Evolutionary conservation across 2,329 filamentous ascomycete genomes (phyloP).

Genomic region (Botryotinia narcissicola): DNA sequence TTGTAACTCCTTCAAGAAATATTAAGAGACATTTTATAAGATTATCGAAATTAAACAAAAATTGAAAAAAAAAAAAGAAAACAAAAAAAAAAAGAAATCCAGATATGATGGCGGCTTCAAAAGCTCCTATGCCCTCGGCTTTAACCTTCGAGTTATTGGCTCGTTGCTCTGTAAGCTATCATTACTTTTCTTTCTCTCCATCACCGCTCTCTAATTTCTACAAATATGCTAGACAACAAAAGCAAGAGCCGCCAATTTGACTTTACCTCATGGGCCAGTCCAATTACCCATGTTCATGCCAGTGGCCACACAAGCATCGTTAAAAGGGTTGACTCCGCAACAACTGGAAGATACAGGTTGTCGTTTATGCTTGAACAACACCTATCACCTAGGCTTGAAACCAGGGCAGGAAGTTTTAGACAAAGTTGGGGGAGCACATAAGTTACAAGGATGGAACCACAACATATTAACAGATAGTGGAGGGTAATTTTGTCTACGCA

Average conservation of each 20-base stretch:
- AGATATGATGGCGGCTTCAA: constrained; percentile 22
- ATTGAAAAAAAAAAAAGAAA: background rate
- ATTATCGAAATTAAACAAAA: background rate
- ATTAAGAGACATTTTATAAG: background rate
- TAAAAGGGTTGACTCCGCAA: constrained; percentile 90
- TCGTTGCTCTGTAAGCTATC: constrained; percentile 68
- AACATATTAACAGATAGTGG: constrained; percentile 87
- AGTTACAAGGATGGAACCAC: constrained; percentile 89
- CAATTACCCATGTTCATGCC: constrained; percentile 97
- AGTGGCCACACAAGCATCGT: constrained; percentile 91
- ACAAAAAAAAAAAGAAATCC: background rate
- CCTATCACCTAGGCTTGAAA: constrained; percentile 93
- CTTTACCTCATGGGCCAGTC: constrained; percentile 87
- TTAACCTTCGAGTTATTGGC: constrained; percentile 76
- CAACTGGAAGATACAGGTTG: constrained; percentile 90
- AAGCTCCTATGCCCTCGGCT: constrained; percentile 54
- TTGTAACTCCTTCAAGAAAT: background rate
- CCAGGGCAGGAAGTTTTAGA: constrained; percentile 89
- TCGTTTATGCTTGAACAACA: constrained; percentile 93
- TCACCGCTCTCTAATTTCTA: constrained; percentile 13
- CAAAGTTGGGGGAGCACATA: constrained; percentile 86
- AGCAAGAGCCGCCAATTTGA: constrained; percentile 83
- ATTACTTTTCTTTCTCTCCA: constrained; percentile 13
- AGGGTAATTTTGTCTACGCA: constrained; percentile 49
- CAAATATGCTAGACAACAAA: constrained; percentile 70